These are phyloP conservation scores for Chytriomyces confervae DNA, from an alignment of 192 early-diverging fungal genomes.

Conservation along the genomic window DNA sequence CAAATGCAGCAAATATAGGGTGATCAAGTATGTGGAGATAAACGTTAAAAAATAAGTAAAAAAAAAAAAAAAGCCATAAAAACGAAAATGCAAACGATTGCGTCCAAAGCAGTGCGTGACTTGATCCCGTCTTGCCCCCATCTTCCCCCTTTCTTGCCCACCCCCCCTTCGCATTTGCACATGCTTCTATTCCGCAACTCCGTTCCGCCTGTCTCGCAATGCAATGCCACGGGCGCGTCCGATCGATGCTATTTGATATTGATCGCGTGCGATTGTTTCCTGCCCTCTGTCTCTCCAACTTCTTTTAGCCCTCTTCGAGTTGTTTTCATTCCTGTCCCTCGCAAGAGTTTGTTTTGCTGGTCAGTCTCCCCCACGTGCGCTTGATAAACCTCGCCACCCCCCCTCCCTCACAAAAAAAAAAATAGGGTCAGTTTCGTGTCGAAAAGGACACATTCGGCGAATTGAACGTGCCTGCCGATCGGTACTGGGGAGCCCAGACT, in stretches of 20 bases:
- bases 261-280: not conserved
- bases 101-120: constrained; percentile 14
- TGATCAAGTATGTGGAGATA: not conserved
- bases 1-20: not conserved
- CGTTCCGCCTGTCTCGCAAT: not conserved
- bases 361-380: not conserved
- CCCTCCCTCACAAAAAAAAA: not conserved
- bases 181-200: not conserved
- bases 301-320: not conserved
- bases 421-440: constrained; percentile 37
- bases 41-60: no score
- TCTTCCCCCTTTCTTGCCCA: not conserved
- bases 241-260: not conserved
- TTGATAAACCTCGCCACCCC: not conserved
- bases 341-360: constrained; percentile 1
- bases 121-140: not conserved
- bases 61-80: not conserved
- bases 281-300: not conserved
- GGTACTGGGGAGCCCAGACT: constrained; percentile 98
- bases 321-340: constrained; percentile 29
- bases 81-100: constrained; percentile 9
- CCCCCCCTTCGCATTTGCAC: not conserved
- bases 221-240: no score
- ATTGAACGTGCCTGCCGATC: constrained; percentile 91
- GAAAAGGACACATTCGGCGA: constrained; percentile 90